phyloP scores from a whole-genome alignment of 495 filamentous ascomycete species.

The Podospora didyma region DNA sequence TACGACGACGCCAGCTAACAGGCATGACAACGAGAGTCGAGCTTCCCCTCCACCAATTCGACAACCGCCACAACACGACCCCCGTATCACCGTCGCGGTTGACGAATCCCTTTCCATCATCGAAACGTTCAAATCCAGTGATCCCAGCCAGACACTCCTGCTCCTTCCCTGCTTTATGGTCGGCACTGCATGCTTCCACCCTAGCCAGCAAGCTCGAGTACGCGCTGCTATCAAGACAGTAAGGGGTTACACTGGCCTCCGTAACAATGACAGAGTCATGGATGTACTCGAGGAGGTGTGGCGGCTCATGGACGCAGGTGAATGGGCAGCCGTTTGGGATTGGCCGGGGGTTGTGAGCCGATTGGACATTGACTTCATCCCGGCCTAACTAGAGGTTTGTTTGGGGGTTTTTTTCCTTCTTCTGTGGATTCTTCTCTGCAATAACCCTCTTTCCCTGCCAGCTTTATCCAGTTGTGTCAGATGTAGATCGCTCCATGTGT shows the following conservation, averaged over 20 bases:
- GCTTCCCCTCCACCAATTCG: constrained; percentile 48
- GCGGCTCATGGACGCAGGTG: constrained; percentile 72
- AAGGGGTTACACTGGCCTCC: constrained; percentile 71
- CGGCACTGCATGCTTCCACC: constrained; percentile 78
- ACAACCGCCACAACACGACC: constrained; percentile 44
- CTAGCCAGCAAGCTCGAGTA: constrained; percentile 64
- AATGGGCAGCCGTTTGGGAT: constrained; percentile 77
- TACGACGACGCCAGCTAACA: not conserved
- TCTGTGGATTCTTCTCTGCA: not conserved
- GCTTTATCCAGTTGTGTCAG: no score
- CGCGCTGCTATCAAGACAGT: constrained; percentile 63
- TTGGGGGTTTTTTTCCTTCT: not conserved
- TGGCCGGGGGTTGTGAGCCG: constrained; percentile 78
- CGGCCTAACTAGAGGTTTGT: constrained; percentile 22
- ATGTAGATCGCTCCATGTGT: no score
- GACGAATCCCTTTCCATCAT: constrained; percentile 68
- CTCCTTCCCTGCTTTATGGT: constrained; percentile 83
- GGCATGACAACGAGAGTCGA: constrained; percentile 1
- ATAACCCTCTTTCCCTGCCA: no score
- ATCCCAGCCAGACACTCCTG: constrained; percentile 69
- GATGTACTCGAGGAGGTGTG: constrained; percentile 77
- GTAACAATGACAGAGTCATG: constrained; percentile 73
- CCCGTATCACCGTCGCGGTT: constrained; percentile 68
- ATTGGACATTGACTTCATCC: constrained; percentile 78
- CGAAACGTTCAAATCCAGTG: constrained; percentile 55